phyloP scores from a whole-genome alignment of 2,329 filamentous ascomycete species.

The Stenocarpella maydis region DNA sequence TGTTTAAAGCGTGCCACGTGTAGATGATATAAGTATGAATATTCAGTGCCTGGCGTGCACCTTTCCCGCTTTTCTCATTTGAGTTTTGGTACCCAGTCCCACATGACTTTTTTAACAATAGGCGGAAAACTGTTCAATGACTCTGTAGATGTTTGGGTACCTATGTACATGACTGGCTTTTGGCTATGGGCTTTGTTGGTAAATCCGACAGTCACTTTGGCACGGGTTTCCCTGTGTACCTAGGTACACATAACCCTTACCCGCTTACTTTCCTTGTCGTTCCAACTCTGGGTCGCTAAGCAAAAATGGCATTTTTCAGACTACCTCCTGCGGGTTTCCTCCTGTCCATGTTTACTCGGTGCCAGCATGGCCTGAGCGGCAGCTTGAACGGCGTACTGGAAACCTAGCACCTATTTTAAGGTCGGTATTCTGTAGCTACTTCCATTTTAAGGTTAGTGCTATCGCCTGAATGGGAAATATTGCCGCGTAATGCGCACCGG shows the following conservation, averaged over 20 bases:
- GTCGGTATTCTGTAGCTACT: not conserved
- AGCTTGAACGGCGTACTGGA: not conserved
- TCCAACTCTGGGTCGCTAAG: too few relatives aligned
- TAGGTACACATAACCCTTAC: too few relatives aligned
- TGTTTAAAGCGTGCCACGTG: not conserved
- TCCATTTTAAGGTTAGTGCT: not conserved
- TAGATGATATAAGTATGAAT: not conserved
- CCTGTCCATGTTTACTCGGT: constrained; percentile 6
- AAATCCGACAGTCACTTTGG: too few relatives aligned
- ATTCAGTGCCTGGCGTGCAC: not conserved
- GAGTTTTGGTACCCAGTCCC: not conserved
- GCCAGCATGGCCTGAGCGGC: not conserved
- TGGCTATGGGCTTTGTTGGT: too few relatives aligned
- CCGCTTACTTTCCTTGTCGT: too few relatives aligned
- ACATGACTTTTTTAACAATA: not conserved
- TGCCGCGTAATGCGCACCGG: not conserved
- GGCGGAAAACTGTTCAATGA: not conserved
- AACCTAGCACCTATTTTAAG: not conserved
- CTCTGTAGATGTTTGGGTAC: too few relatives aligned
- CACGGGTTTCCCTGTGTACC: too few relatives aligned
- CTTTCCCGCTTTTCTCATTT: not conserved
- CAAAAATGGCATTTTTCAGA: too few relatives aligned
- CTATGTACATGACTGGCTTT: too few relatives aligned
- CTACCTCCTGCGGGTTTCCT: too few relatives aligned
- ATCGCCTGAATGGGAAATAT: not conserved